Evolutionary conservation across 1,284 basidiomycete species (phyloP).

Genomic region (Sporisorium graminicola): DNA sequence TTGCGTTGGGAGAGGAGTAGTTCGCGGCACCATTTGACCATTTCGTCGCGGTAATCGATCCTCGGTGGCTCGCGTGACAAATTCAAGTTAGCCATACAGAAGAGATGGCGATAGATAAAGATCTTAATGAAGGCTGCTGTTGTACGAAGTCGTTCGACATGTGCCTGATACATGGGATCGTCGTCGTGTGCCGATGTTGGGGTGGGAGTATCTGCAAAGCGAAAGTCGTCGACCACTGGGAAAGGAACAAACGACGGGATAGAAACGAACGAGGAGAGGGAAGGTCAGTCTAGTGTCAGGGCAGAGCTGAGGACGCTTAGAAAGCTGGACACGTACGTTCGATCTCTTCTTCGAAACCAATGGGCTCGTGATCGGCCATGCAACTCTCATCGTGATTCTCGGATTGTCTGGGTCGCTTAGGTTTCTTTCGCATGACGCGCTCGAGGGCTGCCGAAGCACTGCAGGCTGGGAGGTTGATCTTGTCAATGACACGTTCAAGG

Average conservation of each 20-base stretch:
- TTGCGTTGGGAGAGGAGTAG: slow-evolving; percentile 50
- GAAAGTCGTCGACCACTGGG: slow-evolving; percentile 41
- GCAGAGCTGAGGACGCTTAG: neutral
- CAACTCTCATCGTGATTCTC: slow-evolving; percentile 49
- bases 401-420: slow-evolving; percentile 44
- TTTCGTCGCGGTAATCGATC: slow-evolving; percentile 48
- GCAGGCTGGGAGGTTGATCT: slow-evolving; percentile 54
- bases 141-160: slow-evolving; percentile 45
- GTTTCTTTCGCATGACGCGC: slow-evolving; percentile 50
- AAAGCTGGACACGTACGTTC: slow-evolving; percentile 17
- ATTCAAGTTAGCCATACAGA: slow-evolving; percentile 38
- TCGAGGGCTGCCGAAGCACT: slow-evolving; percentile 44
- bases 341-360: slow-evolving; percentile 48
- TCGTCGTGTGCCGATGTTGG: slow-evolving; percentile 46
- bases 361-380: slow-evolving; percentile 52
- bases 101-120: slow-evolving; percentile 48
- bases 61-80: slow-evolving; percentile 45
- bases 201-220: slow-evolving; percentile 39
- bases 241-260: too few species aligned
- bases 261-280: neutral
- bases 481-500: slow-evolving; percentile 51
- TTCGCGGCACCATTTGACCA: slow-evolving; percentile 54
- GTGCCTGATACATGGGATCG: slow-evolving; percentile 47
- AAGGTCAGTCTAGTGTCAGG: neutral
- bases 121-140: slow-evolving; percentile 53